Evolutionary conservation across 1,284 basidiomycete species (phyloP), one percentile per base, ranked within the genome.

Genomic region (Cutaneotrichosporon sp.): DNA sequence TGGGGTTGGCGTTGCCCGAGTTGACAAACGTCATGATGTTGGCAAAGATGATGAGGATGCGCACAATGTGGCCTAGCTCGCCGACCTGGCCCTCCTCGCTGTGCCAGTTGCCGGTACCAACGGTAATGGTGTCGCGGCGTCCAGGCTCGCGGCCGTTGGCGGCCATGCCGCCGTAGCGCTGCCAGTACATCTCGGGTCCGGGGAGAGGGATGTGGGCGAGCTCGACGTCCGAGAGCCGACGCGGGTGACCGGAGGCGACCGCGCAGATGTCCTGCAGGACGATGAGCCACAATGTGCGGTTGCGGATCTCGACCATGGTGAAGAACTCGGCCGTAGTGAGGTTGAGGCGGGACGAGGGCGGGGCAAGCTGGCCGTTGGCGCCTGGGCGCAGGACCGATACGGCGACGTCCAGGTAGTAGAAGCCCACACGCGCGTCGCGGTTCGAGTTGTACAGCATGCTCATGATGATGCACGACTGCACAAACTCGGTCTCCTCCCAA

Each of bases 401-500:
- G 33, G 75, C 75, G 27, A 68, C 66, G 65, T 78, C 78, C 29
- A 81, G 77, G 66, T 79, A 80, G 57, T 71, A 79, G 10, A 75
- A 65, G 0, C 78, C 80, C 11, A 78, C 64, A 9, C 71, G 67
- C 1, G 76, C 60, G 56, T 79, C 75, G 33, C 77, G 74, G 54
- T 79, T 69, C 56, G 72, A 76, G 49, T 74, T 75, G 66, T 78
- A 80, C 63, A 81, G 79, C 38, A 79, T 70, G 14, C 72, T 72
- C 22, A 81, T 69, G 36, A 82, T 69, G 55, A 73, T 73, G 20
- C 76, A 67, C 1, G 80, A 72, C 64, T 80, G 76, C 3, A 73
- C 72, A 43, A 80, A 74, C 63, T 82, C 81, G 27, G 81, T 76
- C 58, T 79, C 77, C 58, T 78, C 77, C 76, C 74, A 80, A 1